Base-by-base conservation (phyloP, 176 grass and related monocot genomes). In the Eremochloa ophiuroides region DNA sequence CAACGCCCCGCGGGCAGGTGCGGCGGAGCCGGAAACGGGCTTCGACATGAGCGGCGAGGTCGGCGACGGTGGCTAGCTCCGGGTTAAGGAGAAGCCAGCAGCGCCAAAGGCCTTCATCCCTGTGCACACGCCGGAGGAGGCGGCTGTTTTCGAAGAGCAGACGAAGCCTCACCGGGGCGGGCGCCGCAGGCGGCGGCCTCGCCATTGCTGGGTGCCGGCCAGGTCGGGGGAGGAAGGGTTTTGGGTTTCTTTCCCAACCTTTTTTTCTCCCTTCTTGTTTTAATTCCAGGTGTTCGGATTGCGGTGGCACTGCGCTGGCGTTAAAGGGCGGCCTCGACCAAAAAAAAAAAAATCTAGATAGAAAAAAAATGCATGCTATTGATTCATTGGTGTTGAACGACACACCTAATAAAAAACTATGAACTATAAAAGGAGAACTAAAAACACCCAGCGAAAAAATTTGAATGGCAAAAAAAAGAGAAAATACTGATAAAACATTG, bases 81-180 rank as follows among this genome's bases (percentile, higher is more conserved):
- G 87, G 77, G 29, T 73, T 85, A 15, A 97, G 85, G 69, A 87
- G 83, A 29, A 97, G 73, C 92, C 94, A 97, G 85, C 92, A 92
- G 37, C 92, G 87, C 16, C 73, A 75, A n/a, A 97, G 82, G 44
- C 89, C 91, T 1, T 83, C 83, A 44, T 81, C 55, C 43, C 85
- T 66, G 40, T 92, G 89, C 29, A 75, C 55, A 78, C 74, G 69
- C 26, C 87, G 89, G 53, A 97, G 94, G 58, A 94, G 75, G 47
- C 76, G 27, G 47, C 39, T n/a, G 40, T 83, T 85, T 3, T 86
- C 82, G 77, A 97, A 94, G 14, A 88, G 56, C 25, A 97, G 75
- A 7, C 92, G 94, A 4, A 97, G 68, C 73, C 92, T 78, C 63
- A 92, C 73, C 66, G 64, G 27, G 44, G 40, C 15, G 12, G 75